phyloP scores from a whole-genome alignment of 768 basidiomycete genomes.

The Strobilomyces dryophilus region DNA sequence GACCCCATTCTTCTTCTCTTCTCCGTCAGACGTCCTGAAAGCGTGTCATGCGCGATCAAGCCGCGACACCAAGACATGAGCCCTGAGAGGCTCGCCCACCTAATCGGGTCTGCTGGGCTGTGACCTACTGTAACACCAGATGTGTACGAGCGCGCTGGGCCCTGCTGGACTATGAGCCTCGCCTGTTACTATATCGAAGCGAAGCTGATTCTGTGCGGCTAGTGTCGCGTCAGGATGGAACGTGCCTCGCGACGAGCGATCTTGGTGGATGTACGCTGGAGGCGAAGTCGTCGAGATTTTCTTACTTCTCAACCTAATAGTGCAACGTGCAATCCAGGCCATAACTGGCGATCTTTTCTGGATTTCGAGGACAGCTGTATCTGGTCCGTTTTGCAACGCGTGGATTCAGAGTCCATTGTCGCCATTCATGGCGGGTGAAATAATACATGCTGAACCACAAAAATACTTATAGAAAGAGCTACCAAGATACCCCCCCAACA shows the following conservation, averaged over 20 bases:
- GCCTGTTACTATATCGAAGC: background rate
- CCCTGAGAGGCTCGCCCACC: conserved; percentile 10
- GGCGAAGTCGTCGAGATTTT: background rate
- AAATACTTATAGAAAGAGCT: conserved; percentile 5
- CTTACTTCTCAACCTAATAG: too few species aligned
- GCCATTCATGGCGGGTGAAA: conserved; percentile 2
- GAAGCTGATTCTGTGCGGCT: background rate
- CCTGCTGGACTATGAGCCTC: background rate
- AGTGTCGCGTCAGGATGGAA: background rate
- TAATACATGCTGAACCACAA: conserved; percentile 19
- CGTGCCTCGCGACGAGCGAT: background rate
- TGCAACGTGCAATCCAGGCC: too few species aligned
- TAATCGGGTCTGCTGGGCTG: conserved; percentile 6
- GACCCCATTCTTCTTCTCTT: background rate
- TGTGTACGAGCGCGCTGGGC: background rate
- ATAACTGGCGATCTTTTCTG: too few species aligned
- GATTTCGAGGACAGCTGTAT: too few species aligned
- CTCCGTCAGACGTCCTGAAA: conserved; percentile 11
- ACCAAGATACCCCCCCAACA: background rate
- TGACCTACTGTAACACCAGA: conserved; percentile 3
- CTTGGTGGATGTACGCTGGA: background rate
- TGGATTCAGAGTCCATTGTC: conserved; percentile 6
- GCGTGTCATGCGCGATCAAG: conserved; percentile 8
- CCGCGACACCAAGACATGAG: conserved; percentile 5
- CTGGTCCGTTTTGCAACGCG: background rate